Percentiles rank a stretch among this genome's conserved stretches.
Conservation (phyloP, 306 rosid genomes). For the Glycine latifolia region DNA sequence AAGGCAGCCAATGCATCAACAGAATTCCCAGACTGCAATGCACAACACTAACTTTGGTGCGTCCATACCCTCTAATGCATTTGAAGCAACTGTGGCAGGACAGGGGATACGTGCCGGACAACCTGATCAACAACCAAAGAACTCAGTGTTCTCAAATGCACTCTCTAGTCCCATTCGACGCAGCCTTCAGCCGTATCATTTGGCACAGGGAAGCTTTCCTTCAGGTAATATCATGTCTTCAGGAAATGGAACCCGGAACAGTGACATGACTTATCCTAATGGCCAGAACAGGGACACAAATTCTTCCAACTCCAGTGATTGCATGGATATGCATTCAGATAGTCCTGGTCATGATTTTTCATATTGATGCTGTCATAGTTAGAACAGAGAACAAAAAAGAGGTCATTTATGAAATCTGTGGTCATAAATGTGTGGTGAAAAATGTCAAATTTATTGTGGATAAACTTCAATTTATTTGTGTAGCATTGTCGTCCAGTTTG, state of each 20-base stretch:
- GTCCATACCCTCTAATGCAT: conserved; percentile 46
- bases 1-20: conserved; percentile 55
- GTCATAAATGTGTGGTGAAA: conserved; percentile 1
- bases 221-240: conserved; percentile 52
- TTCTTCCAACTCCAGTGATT: conserved; percentile 63
- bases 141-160: conserved; percentile 75
- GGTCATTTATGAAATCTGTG: conserved; percentile 40
- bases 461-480: conserved; percentile 41
- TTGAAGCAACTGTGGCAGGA: conserved; percentile 51
- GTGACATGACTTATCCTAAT: conserved; percentile 51
- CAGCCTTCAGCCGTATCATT: conserved; percentile 71
- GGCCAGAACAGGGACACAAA: conserved; percentile 62
- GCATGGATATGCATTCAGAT: conserved; percentile 79
- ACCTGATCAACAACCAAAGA: conserved; percentile 66
- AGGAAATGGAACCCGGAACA: conserved; percentile 60
- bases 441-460: conserved; percentile 44
- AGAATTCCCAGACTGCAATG: conserved; percentile 55
- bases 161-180: conserved; percentile 78
- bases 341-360: conserved; percentile 66
- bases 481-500: conserved; percentile 45
- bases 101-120: conserved; percentile 65
- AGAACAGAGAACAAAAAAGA: conserved; percentile 41
- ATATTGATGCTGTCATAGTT: conserved; percentile 52
- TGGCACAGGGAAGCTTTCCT: conserved; percentile 60
- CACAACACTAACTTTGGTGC: conserved; percentile 54